These are phyloP conservation scores for Globisporangium cederbergense DNA, from an alignment of 352 stramenopile species.

Conservation along the genomic window DNA sequence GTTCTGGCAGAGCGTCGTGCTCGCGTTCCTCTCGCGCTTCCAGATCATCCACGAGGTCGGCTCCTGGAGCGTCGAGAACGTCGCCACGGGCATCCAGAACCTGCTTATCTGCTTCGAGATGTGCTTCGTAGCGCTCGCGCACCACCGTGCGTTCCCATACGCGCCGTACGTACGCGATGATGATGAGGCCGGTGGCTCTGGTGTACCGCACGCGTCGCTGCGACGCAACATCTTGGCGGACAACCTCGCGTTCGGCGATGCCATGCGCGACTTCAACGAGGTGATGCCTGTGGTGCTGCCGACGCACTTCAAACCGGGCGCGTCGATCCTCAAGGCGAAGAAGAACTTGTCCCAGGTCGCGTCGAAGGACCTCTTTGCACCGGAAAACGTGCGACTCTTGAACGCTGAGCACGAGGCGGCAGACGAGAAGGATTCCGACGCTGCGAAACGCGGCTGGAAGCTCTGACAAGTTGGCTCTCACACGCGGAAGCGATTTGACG, in stretches of 20 bases:
- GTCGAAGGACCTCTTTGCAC: conserved; percentile 39
- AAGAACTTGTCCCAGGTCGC: conserved; percentile 31
- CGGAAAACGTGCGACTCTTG: conserved; percentile 46
- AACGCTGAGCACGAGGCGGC: conserved; percentile 31
- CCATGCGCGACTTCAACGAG: conserved; percentile 92
- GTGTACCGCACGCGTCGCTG: conserved; percentile 25
- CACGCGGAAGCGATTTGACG: neutral
- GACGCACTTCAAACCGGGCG: conserved; percentile 72
- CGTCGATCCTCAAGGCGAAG: conserved; percentile 58
- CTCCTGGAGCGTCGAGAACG: conserved; percentile 93
- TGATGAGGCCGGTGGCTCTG: neutral
- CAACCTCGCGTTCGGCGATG: conserved; percentile 92
- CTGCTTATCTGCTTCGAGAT: conserved; percentile 99
- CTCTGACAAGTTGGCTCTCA: conserved; percentile 26
- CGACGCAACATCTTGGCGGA: conserved; percentile 86
- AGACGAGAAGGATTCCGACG: conserved; percentile 14
- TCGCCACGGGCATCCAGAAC: conserved; percentile 97
- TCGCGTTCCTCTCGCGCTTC: conserved; percentile 87
- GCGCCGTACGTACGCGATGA: conserved; percentile 66
- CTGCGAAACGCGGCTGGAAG: conserved; percentile 55
- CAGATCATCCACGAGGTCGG: conserved; percentile 90
- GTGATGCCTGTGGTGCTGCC: conserved; percentile 86
- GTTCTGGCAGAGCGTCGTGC: conserved; percentile 97
- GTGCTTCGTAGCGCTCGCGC: conserved; percentile 94
- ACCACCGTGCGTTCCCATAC: conserved; percentile 95